A percentile compares a stretch with the other conserved stretches of the same genome.
These are phyloP conservation scores for Microthlaspi erraticum DNA, from an alignment of 345 rosid species.

Conservation along the genomic window DNA sequence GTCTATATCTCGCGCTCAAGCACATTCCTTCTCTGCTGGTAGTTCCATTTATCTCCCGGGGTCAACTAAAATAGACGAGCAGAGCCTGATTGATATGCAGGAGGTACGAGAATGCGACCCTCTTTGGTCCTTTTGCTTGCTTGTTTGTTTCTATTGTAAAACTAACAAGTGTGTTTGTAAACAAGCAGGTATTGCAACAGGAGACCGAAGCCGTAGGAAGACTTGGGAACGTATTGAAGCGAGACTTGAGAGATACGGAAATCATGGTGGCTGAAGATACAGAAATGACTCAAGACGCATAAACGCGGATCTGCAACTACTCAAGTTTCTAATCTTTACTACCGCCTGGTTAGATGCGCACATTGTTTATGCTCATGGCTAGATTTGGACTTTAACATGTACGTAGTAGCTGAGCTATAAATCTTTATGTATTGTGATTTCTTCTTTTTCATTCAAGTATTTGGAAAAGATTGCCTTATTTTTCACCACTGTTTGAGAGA, in stretches of 20 bases:
- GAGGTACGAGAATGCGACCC: slow-evolving; percentile 57
- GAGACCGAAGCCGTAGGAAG: slow-evolving; percentile 92
- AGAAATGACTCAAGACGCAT: slow-evolving; percentile 52
- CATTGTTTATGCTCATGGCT: slow-evolving; percentile 26
- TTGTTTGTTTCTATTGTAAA: slow-evolving; percentile 5
- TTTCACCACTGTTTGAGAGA: not conserved
- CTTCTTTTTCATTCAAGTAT: not conserved
- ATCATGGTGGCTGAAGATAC: slow-evolving; percentile 88
- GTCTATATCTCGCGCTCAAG: slow-evolving; percentile 74
- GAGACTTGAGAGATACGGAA: slow-evolving; percentile 81
- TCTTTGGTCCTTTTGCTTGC: slow-evolving; percentile 20
- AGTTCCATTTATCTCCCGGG: slow-evolving; percentile 82
- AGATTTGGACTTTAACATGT: slow-evolving; percentile 32
- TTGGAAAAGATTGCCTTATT: slow-evolving; percentile 22
- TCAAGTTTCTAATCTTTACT: slow-evolving; percentile 19
- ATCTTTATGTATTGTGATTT: slow-evolving; percentile 32
- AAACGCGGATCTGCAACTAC: not conserved
- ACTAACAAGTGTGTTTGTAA: slow-evolving; percentile 24
- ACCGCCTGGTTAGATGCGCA: not conserved
- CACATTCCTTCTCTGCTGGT: slow-evolving; percentile 60
- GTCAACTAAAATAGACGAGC: slow-evolving; percentile 93
- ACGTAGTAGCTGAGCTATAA: slow-evolving; percentile 32
- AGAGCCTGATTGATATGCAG: slow-evolving; percentile 95
- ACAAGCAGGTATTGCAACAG: slow-evolving; percentile 77
- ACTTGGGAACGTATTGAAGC: slow-evolving; percentile 79